Evolutionary conservation across 257 asterid species (phyloP).

Genomic region (Fraxinus americana): DNA sequence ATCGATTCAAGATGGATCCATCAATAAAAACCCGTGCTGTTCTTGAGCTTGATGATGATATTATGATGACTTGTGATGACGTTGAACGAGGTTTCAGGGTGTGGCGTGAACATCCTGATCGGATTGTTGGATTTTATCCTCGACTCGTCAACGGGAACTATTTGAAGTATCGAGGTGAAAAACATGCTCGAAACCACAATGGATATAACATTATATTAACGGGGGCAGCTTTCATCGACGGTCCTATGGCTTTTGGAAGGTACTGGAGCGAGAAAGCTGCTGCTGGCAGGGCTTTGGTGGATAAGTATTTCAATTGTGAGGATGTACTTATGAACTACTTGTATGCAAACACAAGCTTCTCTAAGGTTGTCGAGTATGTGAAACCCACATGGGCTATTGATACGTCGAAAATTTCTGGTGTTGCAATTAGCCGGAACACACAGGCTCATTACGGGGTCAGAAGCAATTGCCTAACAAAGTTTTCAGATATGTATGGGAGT

Average conservation of each 20-base stretch:
- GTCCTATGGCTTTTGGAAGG: slow-evolving; percentile 58
- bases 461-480: slow-evolving; percentile 54
- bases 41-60: slow-evolving; percentile 94
- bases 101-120: slow-evolving; percentile 84
- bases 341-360: slow-evolving; percentile 73
- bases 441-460: slow-evolving; percentile 68
- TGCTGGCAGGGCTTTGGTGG: slow-evolving; percentile 69
- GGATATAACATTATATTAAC: slow-evolving; percentile 90
- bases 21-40: slow-evolving; percentile 76
- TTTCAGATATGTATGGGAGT: slow-evolving; percentile 69
- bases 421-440: slow-evolving; percentile 80
- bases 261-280: slow-evolving; percentile 77
- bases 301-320: slow-evolving; percentile 75
- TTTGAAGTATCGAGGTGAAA: slow-evolving; percentile 65
- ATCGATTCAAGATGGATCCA: slow-evolving; percentile 77
- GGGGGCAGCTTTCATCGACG: slow-evolving; percentile 56
- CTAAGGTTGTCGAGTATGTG: slow-evolving; percentile 66
- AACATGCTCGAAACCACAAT: slow-evolving; percentile 63
- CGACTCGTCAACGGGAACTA: slow-evolving; percentile 55
- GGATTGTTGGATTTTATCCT: slow-evolving; percentile 87
- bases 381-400: slow-evolving; percentile 75
- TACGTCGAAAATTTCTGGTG: slow-evolving; percentile 81
- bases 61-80: slow-evolving; percentile 93
- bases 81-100: slow-evolving; percentile 84
- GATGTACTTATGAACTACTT: slow-evolving; percentile 87